Conservation (phyloP, 495 filamentous ascomycete genomes). For the Hyaloscypha variabilis region DNA sequence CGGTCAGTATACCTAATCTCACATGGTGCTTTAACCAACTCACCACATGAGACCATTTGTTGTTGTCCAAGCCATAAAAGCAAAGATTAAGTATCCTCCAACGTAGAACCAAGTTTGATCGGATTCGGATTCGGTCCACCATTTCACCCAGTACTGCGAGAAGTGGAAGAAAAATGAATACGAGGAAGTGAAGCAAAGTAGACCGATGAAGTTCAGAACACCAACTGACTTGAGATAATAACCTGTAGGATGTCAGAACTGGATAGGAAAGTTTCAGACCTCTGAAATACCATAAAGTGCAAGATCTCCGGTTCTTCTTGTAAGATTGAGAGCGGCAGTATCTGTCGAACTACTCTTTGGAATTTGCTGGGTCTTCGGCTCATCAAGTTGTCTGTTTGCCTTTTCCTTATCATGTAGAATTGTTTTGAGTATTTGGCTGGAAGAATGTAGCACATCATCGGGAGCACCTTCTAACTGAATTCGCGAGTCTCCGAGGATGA, state of each 20-base stretch:
- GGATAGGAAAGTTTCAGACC: no score
- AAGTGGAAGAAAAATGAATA: conserved; percentile 35
- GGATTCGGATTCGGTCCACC: conserved; percentile 33
- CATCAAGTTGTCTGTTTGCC: neutral
- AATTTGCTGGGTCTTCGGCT: neutral
- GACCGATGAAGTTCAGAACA: conserved; percentile 44
- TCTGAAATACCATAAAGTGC: conserved; percentile 49
- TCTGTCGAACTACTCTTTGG: neutral
- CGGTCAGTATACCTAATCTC: conserved; percentile 8
- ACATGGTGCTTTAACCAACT: conserved; percentile 9
- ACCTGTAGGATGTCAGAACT: conserved; percentile 25
- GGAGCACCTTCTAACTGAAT: conserved; percentile 11
- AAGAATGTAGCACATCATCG: neutral
- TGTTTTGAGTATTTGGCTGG: neutral
- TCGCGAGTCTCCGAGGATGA: conserved; percentile 15
- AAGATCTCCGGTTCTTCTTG: conserved; percentile 51
- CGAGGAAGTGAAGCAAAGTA: conserved; percentile 34
- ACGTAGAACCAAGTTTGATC: conserved; percentile 30
- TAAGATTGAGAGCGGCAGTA: conserved; percentile 18
- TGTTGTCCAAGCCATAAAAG: conserved; percentile 49
- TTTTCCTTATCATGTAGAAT: neutral
- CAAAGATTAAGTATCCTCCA: conserved; percentile 21
- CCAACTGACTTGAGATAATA: conserved; percentile 62
- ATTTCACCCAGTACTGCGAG: conserved; percentile 40
- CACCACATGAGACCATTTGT: conserved; percentile 28